Evolutionary conservation across 192 early-diverging fungal species (phyloP).

Genomic region (Entrophospora sp.): DNA sequence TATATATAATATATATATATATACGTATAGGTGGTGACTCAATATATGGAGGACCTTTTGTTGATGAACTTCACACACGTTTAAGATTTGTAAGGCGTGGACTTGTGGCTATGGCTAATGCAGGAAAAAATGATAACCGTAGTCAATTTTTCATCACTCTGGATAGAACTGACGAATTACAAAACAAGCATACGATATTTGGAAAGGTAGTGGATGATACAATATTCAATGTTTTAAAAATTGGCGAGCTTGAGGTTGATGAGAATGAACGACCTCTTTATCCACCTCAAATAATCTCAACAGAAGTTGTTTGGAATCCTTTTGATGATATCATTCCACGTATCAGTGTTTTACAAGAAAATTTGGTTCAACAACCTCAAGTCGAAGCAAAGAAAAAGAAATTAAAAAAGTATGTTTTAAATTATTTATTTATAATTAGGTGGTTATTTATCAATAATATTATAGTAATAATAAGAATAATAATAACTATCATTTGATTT

Average conservation of each 20-base stretch:
- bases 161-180: conserved; percentile 70
- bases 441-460: too few species aligned
- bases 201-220: conserved; percentile 88
- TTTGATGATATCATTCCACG: conserved; percentile 87
- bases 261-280: conserved; percentile 71
- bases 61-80: conserved; percentile 87
- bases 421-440: neutral
- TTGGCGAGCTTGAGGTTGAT: conserved; percentile 74
- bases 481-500: neutral
- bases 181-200: conserved; percentile 89
- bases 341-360: conserved; percentile 34
- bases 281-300: conserved; percentile 54
- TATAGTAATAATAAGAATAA: too few species aligned
- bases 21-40: conserved; percentile 69
- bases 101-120: conserved; percentile 84
- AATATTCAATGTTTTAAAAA: conserved; percentile 82
- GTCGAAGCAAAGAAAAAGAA: conserved; percentile 45
- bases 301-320: conserved; percentile 74
- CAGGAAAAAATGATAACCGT: conserved; percentile 67
- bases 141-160: conserved; percentile 97
- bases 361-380: conserved; percentile 18
- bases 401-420: conserved; percentile 52
- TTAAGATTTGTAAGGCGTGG: conserved; percentile 84
- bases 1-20: neutral
- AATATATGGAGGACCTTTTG: conserved; percentile 73